Evolutionary conservation across 148 eudicot genomes (phyloP), one percentile per base, ranked within the genome.

Genomic region (Hydrangea macrophylla): DNA sequence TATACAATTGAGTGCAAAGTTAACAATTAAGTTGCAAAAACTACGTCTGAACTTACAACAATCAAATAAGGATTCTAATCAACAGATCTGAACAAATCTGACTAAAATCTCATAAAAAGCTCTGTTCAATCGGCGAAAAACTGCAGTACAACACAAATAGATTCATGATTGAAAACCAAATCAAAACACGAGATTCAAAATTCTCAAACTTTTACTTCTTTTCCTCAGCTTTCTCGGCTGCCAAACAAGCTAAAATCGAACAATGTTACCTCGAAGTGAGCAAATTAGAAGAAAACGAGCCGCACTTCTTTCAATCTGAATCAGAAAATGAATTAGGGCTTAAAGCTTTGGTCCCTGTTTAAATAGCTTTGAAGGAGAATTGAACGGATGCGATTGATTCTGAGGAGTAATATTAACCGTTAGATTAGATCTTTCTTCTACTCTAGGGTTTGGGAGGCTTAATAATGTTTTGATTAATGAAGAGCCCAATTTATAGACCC

Each of bases 191-290:
- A 22, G 25, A 40, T 44, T 7, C 7, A 7, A 35, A 7, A 22
- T 10, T 20, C 2, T 7, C 11, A 7, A 35, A 7, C 12, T 10
- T 20, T 1, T 7, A 6, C 23, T 37, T 6, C 5, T 20, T 20
- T 20, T 33, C 42, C 22, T 36, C 60, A 32, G 39, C 70, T 55
- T 65, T 53, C 33, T 54, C 45, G 50, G 60, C 18, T 23, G 17
- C 45, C 35, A 35, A 36, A 51, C 22, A 35, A 44, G n/a, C 0
- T 0, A 53, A 33, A 50, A 33, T 17, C 36, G 70, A 54, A 67
- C 44, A 9, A 67, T 54, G 9, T 54, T 67, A 67, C 70, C 70
- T 67, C 45, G 18, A 25, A 33, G 25, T 10, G 57, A 50, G 5
- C 3, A 0, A 1, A 32, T n/a, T 22, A 53, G 24, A 22, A 22